Conservation (phyloP, 129 eudicot genomes). For the Sambucus nigra region DNA sequence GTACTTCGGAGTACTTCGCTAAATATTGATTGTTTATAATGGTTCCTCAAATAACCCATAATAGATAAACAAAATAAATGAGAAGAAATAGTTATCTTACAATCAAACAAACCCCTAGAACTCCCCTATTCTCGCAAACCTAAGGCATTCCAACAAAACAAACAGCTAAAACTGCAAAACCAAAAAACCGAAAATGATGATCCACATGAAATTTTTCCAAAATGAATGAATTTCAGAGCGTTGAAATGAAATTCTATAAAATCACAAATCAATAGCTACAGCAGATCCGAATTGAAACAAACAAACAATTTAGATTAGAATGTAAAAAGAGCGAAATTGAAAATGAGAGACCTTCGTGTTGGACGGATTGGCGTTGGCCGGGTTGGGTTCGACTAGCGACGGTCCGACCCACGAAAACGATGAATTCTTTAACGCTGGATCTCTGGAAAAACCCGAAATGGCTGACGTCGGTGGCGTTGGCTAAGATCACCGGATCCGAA, state of each 20-base stretch:
- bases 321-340: background rate
- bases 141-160: no score
- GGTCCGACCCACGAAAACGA: conserved; percentile 81
- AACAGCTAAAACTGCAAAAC: background rate
- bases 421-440: conserved; percentile 76
- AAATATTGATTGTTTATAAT: no score
- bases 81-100: no score
- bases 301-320: background rate
- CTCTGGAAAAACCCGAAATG: conserved; percentile 90
- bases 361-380: conserved; percentile 85
- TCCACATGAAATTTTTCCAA: no score
- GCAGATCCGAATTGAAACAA: conserved; percentile 1
- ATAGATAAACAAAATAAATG: no score
- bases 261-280: no score
- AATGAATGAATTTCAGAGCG: no score
- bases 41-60: no score
- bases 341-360: conserved; percentile 63
- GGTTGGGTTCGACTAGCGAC: conserved; percentile 86
- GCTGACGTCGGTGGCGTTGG: conserved; percentile 72
- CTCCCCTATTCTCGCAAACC: no score
- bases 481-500: conserved; percentile 65
- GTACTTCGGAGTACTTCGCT: no score
- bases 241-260: no score
- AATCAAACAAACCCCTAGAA: no score
- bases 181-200: background rate